Base-by-base conservation (phyloP, 1,284 basidiomycete genomes). In the Pseudozyma flocculosa region DNA sequence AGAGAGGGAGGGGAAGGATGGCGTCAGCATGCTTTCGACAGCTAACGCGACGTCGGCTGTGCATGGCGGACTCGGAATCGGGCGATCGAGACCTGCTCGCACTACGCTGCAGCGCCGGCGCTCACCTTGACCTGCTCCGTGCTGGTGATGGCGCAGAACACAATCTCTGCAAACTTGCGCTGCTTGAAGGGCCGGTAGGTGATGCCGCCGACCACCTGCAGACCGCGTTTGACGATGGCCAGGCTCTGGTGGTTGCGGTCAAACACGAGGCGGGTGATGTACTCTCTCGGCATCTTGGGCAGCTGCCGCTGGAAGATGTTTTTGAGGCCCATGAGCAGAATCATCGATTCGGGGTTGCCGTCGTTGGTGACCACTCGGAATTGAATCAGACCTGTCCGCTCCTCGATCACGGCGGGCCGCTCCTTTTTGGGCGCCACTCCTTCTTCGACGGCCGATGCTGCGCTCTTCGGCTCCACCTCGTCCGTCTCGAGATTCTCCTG, bases 211-310 rank as follows among this genome's bases (percentile, higher is more conserved):
- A 98, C 94, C 37, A 98, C 94, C 73, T 94, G 92, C 78, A 88
- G 87, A 0, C 95, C 95, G 24, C 88, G 84, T 79, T 97, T 97
- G 76, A 97, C 88, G 76, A 99, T 97, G 3, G 92, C 94, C 56
- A 99, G 84, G 40, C 86, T 86, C 75, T 88, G 88, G 42, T 95
- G 95, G 73, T 93, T 95, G 38, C 84, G 83, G 78, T 98, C 94
- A 62, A 92, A 90, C 0, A 98, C 94, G 15, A 98, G 84, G 34
- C 95, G 86, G 1, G 95, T 91, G 65, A 99, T 99, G 74, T 99
- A 98, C 78, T 98, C 95, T 72, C 92, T 83, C 19, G 95, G 95
- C 95, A 99, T 98, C 80, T 97, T 97, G 9, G 95, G 95, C 7
- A 99, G 81, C 78, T 99, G 95, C 63, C 91, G 90, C 78, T 96